Evolutionary conservation across 768 basidiomycete genomes (phyloP).

Genomic region (Boletus rubropictus): DNA sequence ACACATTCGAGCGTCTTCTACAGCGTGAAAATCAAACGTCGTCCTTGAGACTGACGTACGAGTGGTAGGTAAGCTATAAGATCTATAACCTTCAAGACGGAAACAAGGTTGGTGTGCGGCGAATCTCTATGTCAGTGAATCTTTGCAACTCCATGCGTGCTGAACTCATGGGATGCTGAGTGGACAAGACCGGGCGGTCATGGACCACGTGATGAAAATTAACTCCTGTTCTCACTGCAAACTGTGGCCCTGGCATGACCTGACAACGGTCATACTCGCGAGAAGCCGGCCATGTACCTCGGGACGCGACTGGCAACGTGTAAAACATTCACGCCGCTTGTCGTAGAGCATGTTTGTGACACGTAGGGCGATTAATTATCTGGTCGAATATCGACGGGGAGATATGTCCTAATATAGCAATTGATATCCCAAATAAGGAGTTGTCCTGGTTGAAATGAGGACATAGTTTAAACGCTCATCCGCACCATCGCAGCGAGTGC

Average conservation of each 20-base stretch:
- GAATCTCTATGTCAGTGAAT: constrained; percentile 23
- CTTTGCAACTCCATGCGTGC: neutral
- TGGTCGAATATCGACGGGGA: constrained; percentile 5
- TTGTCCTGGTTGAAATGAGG: constrained; percentile 10
- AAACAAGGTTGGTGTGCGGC: constrained; percentile 24
- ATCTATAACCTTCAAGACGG: too few relatives aligned
- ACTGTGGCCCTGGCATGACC: too few relatives aligned
- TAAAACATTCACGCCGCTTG: neutral
- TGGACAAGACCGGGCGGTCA: neutral
- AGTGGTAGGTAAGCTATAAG: constrained; percentile 52
- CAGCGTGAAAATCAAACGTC: constrained; percentile 73
- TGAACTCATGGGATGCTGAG: constrained; percentile 14
- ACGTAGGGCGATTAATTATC: constrained; percentile 3
- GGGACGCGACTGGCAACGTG: constrained; percentile 3
- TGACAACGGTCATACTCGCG: too few relatives aligned
- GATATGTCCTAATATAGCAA: neutral
- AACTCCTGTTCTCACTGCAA: constrained; percentile 5
- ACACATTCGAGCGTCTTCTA: constrained; percentile 39
- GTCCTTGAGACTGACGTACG: constrained; percentile 54
- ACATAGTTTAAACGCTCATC: constrained; percentile 6
- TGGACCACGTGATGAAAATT: constrained; percentile 13
- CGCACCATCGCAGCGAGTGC: neutral
- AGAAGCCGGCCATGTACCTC: neutral
- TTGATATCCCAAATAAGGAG: constrained; percentile 7
- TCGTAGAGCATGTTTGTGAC: too few relatives aligned